Base-by-base conservation (phyloP, 148 eudicot genomes). In the Vaccinium vitisidaea region DNA sequence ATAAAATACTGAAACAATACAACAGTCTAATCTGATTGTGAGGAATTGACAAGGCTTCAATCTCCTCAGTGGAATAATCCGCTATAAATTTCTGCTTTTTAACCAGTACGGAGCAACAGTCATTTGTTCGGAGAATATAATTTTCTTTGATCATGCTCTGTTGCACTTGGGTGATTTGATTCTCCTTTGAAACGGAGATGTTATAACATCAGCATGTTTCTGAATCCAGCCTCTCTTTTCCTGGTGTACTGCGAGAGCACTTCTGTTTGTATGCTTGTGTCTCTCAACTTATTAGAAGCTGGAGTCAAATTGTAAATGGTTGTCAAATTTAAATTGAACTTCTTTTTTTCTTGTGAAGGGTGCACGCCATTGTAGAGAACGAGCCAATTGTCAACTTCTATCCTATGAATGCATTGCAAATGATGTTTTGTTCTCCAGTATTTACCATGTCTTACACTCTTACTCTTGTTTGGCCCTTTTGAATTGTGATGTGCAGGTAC, bases 401-500 rank as follows among this genome's bases (percentile, higher is more conserved):
- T 77, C 30, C 16, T 50, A 80, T 80, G 25, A 18, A 32, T 58
- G 15, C 23, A 18, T 80, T 36, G 49, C 67, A 58, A 58, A 39
- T 50, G 13, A 56, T 32, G 49, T 58, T 36, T 56, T 27, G 14
- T 58, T 12, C 32, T 46, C 39, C 54, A 77, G 2, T 63, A 63
- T 63, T 59, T 63, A 61, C 21, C 8, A 81, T 65, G n/a, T 23
- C 46, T 16, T 82, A 36, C 27, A 23, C 54, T 76, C 46, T 16
- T 82, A 36, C 43, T 39, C 54, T 76, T 32, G 54, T 16, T 53
- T 53, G 14, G 30, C 55, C 18, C 49, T 27, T 65, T 53, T 53
- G 55, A 12, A 53, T 53, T 80, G 3, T 83, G 27, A 53, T 78
- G 23, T 82, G 43, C 89, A 94, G 98, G 98, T 94, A 65, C 98